These are phyloP conservation scores for Aspergillus jensenii DNA, from an alignment of 2,329 filamentous ascomycete genomes.

Conservation along the genomic window DNA sequence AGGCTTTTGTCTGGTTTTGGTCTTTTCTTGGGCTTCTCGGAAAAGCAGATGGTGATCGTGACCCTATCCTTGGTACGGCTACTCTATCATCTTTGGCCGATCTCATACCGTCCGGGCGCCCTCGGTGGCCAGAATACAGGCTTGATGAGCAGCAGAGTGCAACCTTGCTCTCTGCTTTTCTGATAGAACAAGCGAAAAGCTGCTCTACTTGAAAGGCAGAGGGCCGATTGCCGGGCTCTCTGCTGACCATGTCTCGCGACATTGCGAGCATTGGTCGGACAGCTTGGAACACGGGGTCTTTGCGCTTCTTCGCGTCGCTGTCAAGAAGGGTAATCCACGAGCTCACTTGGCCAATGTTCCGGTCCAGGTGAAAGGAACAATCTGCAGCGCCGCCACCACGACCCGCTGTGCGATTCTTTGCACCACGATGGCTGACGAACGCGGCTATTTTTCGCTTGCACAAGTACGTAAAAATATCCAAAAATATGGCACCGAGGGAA, in stretches of 20 bases:
- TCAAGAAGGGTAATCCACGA: constrained; percentile 56
- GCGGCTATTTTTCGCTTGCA: constrained; percentile 57
- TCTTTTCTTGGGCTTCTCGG: neutral
- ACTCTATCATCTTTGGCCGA: neutral
- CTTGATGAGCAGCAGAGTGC: constrained; percentile 18
- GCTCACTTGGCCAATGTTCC: constrained; percentile 55
- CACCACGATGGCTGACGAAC: constrained; percentile 56
- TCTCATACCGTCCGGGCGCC: neutral
- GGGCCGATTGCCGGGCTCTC: constrained; percentile 33
- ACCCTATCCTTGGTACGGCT: constrained; percentile 7
- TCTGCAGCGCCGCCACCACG: constrained; percentile 53
- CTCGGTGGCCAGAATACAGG: constrained; percentile 8
- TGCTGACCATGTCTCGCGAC: constrained; percentile 38
- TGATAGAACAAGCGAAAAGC: constrained; percentile 13
- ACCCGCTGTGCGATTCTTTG: constrained; percentile 51
- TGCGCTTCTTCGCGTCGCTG: constrained; percentile 46
- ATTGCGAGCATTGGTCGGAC: constrained; percentile 40
- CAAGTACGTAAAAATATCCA: constrained; percentile 61
- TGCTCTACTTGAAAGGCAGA: constrained; percentile 32
- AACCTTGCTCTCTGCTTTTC: constrained; percentile 9
- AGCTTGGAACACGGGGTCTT: constrained; percentile 38
- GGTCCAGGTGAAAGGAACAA: constrained; percentile 55
- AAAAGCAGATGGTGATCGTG: constrained; percentile 3
- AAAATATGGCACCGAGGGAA: constrained; percentile 57
- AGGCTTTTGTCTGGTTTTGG: neutral